These are phyloP conservation scores for Penicillium sp. DNA, from an alignment of 2,329 filamentous ascomycete species.

Conservation along the genomic window DNA sequence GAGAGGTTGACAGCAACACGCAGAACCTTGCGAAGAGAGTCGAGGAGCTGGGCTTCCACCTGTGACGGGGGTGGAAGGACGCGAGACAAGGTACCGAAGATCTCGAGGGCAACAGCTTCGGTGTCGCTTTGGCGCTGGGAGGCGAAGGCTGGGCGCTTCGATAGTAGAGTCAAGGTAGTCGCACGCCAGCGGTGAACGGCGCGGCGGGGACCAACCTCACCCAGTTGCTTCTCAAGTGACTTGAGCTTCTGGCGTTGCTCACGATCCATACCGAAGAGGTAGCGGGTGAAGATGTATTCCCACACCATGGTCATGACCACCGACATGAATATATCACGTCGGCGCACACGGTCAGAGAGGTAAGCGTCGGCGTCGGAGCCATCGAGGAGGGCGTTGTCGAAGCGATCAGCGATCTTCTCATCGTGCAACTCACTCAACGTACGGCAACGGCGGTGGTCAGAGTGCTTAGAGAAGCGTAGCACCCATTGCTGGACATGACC, in stretches of 20 bases:
- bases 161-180: slow-evolving; percentile 86
- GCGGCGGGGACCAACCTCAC: slow-evolving; percentile 80
- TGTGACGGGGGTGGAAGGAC: slow-evolving; percentile 86
- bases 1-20: slow-evolving; percentile 85
- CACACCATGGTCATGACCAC: slow-evolving; percentile 99
- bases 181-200: slow-evolving; percentile 98
- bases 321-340: slow-evolving; percentile 96
- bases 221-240: slow-evolving; percentile 85
- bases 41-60: slow-evolving; percentile 76
- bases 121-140: slow-evolving; percentile 85
- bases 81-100: slow-evolving; percentile 79
- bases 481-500: slow-evolving; percentile 98
- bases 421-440: slow-evolving; percentile 82
- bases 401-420: slow-evolving; percentile 88
- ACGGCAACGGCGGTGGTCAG: slow-evolving; percentile 85
- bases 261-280: slow-evolving; percentile 97
- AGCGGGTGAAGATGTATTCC: slow-evolving; percentile 97
- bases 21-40: slow-evolving; percentile 85
- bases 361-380: slow-evolving; percentile 90
- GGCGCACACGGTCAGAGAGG: slow-evolving; percentile 81
- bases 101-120: slow-evolving; percentile 90
- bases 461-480: slow-evolving; percentile 95
- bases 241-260: slow-evolving; percentile 98
- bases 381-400: slow-evolving; percentile 93
- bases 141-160: slow-evolving; percentile 77